Evolutionary conservation across 2,329 filamentous ascomycete genomes (phyloP), one percentile per base, ranked within the genome.

Genomic region (Sclerotinia glacialis): DNA sequence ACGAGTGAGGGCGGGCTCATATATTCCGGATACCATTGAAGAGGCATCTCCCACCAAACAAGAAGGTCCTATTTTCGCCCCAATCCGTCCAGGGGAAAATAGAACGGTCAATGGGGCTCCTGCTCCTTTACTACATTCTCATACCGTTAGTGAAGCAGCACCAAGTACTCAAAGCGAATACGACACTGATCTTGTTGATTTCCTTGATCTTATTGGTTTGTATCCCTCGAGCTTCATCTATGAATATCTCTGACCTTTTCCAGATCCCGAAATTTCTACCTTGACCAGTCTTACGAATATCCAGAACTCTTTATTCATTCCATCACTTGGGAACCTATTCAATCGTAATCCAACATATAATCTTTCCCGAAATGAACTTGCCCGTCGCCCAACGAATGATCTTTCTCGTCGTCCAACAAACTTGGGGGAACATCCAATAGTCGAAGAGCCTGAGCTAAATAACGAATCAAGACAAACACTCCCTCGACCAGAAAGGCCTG

Each of bases 231-330:
- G 28, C 16, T 42, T 16, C 16, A 31, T 3, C 26, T 44, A 42
- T 28, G 58, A 31, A 21, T 42, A 28, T 37, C 50, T 68, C 67
- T 71, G 61, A 71, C 50, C n/a, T 3, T 14, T 18, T 2, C 46
- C 34, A 75, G 74, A 75, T 68, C 74, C 74, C 4, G 74, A 75
- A 70, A 88, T 96, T 4, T 87, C 91, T 46, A 92, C 92, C 0
- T 80, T 96, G 4, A 92, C 91, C 0, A 94, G 91, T 18, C 83
- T 96, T 12, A 96, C 91, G 53, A 96, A 96, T 73, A 88, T 96
- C 26, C 92, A 96, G 74, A 96, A 96, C 76, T 95, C 92, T 0
- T 85, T 96, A 12, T 96, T 96, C 77, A 81, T 96, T 2, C 92
- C 92, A 0, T 89, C 93, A 70, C 81, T 96, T n/a, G 92, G 92